Conservation (phyloP, 1,284 basidiomycete genomes). For the Melampsora occidentalis region DNA sequence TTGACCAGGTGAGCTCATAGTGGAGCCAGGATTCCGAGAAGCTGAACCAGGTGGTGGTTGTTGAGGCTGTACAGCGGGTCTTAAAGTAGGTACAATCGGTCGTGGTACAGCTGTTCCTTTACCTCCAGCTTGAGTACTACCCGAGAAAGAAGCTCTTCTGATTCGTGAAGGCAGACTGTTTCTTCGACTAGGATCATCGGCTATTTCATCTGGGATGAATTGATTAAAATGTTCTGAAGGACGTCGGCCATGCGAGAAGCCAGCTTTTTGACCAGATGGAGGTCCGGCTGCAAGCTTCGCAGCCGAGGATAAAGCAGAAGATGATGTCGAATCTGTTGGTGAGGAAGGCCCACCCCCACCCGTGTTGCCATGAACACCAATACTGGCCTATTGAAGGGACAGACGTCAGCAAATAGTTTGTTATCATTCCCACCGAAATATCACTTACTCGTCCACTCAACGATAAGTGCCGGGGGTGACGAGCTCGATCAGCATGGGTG, state of each 20-base stretch:
- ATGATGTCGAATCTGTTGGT: slow-evolving; percentile 31
- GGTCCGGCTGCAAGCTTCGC: not conserved
- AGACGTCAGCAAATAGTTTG: not conserved
- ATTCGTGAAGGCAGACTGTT: slow-evolving; percentile 49
- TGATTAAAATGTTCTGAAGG: slow-evolving; percentile 34
- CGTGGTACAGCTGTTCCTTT: slow-evolving; percentile 33
- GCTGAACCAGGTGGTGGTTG: slow-evolving; percentile 33
- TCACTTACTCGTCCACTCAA: slow-evolving; percentile 29
- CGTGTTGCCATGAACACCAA: not conserved
- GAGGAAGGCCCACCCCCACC: slow-evolving; percentile 15
- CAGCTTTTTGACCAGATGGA: not conserved
- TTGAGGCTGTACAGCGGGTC: slow-evolving; percentile 21
- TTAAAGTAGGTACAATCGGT: slow-evolving; percentile 22
- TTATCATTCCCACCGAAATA: not conserved
- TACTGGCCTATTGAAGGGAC: not conserved
- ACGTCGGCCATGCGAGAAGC: slow-evolving; percentile 11
- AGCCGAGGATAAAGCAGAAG: slow-evolving; percentile 20
- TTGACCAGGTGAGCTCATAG: slow-evolving; percentile 45
- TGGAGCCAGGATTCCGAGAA: slow-evolving; percentile 16
- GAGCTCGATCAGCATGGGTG: slow-evolving; percentile 5
- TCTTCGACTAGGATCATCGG: slow-evolving; percentile 44
- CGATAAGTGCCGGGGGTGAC: slow-evolving; percentile 29
- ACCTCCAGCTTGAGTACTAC: slow-evolving; percentile 20
- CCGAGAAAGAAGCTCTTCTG: slow-evolving; percentile 47
- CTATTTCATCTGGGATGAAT: not conserved